Base-by-base conservation (phyloP, 1,139 yeast species). In the Sugiyamaella japonica region DNA sequence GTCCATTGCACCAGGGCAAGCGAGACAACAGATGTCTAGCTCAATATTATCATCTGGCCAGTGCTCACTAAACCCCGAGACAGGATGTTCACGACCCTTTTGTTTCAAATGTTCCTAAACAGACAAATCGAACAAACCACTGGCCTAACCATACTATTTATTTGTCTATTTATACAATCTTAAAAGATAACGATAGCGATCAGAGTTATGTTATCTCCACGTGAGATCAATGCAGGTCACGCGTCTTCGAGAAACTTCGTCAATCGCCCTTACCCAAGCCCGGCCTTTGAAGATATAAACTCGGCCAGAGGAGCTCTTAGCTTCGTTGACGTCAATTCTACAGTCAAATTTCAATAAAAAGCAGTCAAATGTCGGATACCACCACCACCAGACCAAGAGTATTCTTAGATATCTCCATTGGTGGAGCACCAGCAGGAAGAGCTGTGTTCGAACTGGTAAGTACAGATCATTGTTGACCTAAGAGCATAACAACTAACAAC, bases 341-440 rank as follows among this genome's bases (percentile, higher is more conserved):
- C 3, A 32, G 7, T 32, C 37, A 20, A 3, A 20, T 20, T 20
- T 20, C 6, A 20, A 20, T 20, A 20, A 20, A 29, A 29, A 29
- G n/a, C 8, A 25, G 32, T 40, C 25, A 20, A 20, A 20, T 20
- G 25, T 20, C 25, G 25, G 32, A 29, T 9, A 29, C 10, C 23
- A 16, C 28, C 23, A 16, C 28, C 13, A 36, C 28, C 6, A 37
- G 52, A 42, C 73, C 84, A 15, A 83, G 81, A 72, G 89, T 88
- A 25, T 90, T 71, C 70, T 84, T 90, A 63, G 96, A 89, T 66
- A 77, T 89, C 58, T 71, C 90, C 8, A 83, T 86, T 62, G 88
- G 85, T 53, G 85, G 79, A 36, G 77, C 75, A 55, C 74, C 82
- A 7, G 77, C 80, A 59, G 97, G 96, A 38, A 81, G 95, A 64